Base-by-base conservation (phyloP, 768 basidiomycete genomes). In the Chiua virens region DNA sequence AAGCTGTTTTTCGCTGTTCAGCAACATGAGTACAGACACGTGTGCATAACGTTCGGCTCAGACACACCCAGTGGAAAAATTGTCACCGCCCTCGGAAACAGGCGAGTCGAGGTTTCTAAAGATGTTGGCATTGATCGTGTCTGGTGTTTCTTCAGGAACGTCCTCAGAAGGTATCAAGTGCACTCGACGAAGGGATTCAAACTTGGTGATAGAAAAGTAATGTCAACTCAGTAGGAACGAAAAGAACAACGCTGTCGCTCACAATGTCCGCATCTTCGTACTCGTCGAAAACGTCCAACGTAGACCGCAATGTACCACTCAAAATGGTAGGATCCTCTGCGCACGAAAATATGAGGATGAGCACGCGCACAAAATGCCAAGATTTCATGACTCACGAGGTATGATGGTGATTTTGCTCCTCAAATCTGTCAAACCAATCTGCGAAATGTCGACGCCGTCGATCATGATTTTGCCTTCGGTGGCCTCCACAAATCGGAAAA, bases 401-500 rank as follows among this genome's bases (percentile, higher is more conserved):
- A 89, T 86, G 59, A 89, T 85, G 45, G 89, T 92, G 47, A 92
- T 72, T 37, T 77, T 79, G 49, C 82, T 85, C 21, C 93, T 80
- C 34, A 97, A 75, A 63, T 94, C 90, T 1, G 87, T 87, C 32
- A 95, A 72, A 18, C 92, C 92, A 47, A 94, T 81, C 48, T 77
- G 75, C 25, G 89, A 76, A 52, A 92, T 92, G 58, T 94, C 87
- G 11, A 90, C 42, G n/a, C 76, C 87, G 63, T 93, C 92, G 34
- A 95, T 75, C 5, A 81, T 39, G 47, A 93, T 92, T 8, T 74
- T 75, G 7, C 92, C 92, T 58, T 85, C 76, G 0, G 82, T 83
- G 1, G 92, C 84, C 62, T 95, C 91, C n/a, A 95, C 90, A 63
- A 92, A 90, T 21, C 89, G 81, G 81, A 95, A 92, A 72, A 93